Conservation (phyloP, 2,329 filamentous ascomycete species). For the Chaetomiaceae sp. region DNA sequence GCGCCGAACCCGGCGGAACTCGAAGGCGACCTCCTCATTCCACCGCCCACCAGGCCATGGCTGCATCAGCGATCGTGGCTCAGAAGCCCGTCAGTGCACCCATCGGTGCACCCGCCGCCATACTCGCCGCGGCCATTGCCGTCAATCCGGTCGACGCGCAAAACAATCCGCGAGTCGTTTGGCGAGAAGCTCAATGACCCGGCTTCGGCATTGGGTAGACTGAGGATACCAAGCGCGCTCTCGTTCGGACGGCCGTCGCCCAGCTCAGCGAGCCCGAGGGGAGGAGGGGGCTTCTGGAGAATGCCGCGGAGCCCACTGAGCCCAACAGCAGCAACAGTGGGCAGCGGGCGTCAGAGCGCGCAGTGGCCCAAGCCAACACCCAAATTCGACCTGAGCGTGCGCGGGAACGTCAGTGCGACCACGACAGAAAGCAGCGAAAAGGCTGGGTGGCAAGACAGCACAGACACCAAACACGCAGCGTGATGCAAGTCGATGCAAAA, state of each 20-base stretch:
- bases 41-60: neutral
- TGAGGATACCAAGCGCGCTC: conserved; percentile 11
- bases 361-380: conserved; percentile 9
- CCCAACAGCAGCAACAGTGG: conserved; percentile 1
- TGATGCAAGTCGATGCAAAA: neutral
- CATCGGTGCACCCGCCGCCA: conserved; percentile 2
- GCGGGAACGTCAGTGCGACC: neutral
- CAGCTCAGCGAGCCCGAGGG: conserved; percentile 9
- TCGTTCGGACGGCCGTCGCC: conserved; percentile 9
- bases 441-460: neutral
- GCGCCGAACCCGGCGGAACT: conserved; percentile 23
- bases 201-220: conserved; percentile 10
- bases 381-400: neutral
- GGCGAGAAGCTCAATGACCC: conserved; percentile 23
- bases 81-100: conserved; percentile 5
- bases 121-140: conserved; percentile 12
- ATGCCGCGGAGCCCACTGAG: conserved; percentile 12
- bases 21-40: conserved; percentile 11
- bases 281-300: conserved; percentile 12
- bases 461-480: neutral
- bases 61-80: conserved; percentile 10
- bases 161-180: conserved; percentile 20
- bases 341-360: conserved; percentile 6
- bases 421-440: neutral
- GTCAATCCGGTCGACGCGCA: conserved; percentile 7